Conservation (phyloP, 805 yeast genomes). For the Maudiozyma serrabonitensis region DNA sequence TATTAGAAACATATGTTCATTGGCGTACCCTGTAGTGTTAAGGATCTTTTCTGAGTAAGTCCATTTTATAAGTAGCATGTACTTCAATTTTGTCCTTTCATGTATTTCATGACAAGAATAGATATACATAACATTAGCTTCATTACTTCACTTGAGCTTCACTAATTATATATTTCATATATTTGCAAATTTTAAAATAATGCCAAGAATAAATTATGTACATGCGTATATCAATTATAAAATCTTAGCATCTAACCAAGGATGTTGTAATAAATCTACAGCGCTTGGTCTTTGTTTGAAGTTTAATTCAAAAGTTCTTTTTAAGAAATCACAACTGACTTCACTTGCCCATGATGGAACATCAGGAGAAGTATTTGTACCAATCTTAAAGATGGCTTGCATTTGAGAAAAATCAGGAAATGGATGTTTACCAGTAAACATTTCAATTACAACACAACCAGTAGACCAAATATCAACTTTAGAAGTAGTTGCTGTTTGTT, state of each 20-base stretch:
- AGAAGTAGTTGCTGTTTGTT: constrained; percentile 81
- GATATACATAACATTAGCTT: too few species aligned
- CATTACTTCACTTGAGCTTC: too few species aligned
- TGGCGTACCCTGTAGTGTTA: too few species aligned
- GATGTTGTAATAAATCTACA: constrained; percentile 50
- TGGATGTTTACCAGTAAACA: constrained; percentile 95
- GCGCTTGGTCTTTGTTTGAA: constrained; percentile 69
- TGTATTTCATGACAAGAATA: too few species aligned
- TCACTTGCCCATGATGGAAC: constrained; percentile 65
- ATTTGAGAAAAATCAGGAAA: constrained; percentile 90
- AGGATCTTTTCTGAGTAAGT: too few species aligned
- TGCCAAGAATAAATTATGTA: neutral
- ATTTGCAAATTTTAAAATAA: too few species aligned
- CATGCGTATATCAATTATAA: constrained; percentile 2
- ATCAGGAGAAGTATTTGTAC: constrained; percentile 72
- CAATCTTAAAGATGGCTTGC: constrained; percentile 95
- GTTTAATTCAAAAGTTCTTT: constrained; percentile 63
- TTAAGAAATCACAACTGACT: constrained; percentile 58
- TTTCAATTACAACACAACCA: constrained; percentile 87
- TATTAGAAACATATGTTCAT: too few species aligned
- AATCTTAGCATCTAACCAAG: constrained; percentile 25
- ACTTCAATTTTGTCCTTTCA: too few species aligned
- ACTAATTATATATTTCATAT: too few species aligned
- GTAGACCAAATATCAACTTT: constrained; percentile 97
- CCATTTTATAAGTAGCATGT: too few species aligned